Evolutionary conservation across 2,329 filamentous ascomycete genomes (phyloP).

Genomic region (Aureobasidium sp.): DNA sequence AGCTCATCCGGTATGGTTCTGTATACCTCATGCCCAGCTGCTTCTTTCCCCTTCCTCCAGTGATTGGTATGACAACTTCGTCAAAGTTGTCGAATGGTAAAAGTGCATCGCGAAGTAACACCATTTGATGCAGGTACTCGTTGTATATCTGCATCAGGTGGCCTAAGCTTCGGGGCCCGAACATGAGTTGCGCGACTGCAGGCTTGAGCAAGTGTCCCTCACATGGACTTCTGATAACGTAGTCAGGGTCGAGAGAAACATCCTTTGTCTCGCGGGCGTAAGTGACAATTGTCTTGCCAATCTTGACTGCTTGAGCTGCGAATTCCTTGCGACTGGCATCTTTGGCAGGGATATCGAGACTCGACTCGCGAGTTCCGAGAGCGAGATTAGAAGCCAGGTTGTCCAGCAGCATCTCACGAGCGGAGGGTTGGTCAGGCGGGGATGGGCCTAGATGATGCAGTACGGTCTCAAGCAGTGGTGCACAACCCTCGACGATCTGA

Average conservation of each 20-base stretch:
- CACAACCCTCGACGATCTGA: background rate
- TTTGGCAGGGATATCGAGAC: background rate
- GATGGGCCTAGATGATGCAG: background rate
- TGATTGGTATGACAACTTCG: background rate
- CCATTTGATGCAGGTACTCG: background rate
- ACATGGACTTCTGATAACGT: background rate
- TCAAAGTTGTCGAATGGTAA: constrained; percentile 7
- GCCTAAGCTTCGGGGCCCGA: background rate
- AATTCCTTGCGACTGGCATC: background rate
- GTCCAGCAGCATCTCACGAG: background rate
- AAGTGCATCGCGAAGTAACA: background rate
- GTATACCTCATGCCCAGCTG: background rate
- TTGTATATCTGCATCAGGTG: background rate
- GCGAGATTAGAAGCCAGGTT: background rate
- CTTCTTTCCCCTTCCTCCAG: background rate
- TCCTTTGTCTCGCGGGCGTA: background rate
- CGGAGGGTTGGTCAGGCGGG: background rate
- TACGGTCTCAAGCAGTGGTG: background rate
- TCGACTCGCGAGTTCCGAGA: background rate
- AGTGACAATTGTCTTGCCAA: background rate
- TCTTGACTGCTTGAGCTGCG: background rate
- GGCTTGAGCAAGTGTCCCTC: background rate
- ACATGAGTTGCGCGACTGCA: background rate
- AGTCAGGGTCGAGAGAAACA: background rate
- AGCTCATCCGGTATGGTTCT: background rate